Evolutionary conservation across 2,329 filamentous ascomycete species (phyloP).

Genomic region (Cladosporium sp.): DNA sequence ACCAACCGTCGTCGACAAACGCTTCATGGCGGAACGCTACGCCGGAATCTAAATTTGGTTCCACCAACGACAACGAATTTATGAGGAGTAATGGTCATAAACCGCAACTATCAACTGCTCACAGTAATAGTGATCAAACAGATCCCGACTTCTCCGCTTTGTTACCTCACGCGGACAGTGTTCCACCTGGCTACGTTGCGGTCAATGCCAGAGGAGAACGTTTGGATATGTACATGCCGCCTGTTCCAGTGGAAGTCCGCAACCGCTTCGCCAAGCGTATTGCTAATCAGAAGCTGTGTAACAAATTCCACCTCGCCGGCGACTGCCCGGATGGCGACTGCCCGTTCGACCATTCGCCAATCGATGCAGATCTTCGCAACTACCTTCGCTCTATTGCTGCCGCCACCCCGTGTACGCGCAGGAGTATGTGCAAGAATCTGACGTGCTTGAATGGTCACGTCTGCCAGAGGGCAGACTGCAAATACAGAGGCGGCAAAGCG

Average conservation of each 20-base stretch:
- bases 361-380: conserved; percentile 42
- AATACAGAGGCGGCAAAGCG: conserved; percentile 28
- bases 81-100: conserved; percentile 21
- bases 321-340: conserved; percentile 39
- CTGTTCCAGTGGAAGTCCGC: conserved; percentile 41
- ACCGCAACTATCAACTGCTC: background rate
- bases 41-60: conserved; percentile 3
- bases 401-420: conserved; percentile 44
- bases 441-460: conserved; percentile 52
- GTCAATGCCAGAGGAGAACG: conserved; percentile 48
- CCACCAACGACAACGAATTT: conserved; percentile 25
- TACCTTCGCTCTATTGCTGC: conserved; percentile 49
- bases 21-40: conserved; percentile 7
- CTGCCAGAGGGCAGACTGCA: conserved; percentile 41
- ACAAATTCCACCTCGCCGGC: conserved; percentile 46
- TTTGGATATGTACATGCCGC: conserved; percentile 46
- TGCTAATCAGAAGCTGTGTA: conserved; percentile 49
- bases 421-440: conserved; percentile 43
- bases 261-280: conserved; percentile 42
- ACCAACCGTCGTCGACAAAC: background rate
- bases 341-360: conserved; percentile 48
- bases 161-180: conserved; percentile 28
- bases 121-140: background rate
- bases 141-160: conserved; percentile 17
- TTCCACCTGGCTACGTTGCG: conserved; percentile 40